Evolutionary conservation across 2,329 filamentous ascomycete species (phyloP).

Genomic region (Aspergillus felis): DNA sequence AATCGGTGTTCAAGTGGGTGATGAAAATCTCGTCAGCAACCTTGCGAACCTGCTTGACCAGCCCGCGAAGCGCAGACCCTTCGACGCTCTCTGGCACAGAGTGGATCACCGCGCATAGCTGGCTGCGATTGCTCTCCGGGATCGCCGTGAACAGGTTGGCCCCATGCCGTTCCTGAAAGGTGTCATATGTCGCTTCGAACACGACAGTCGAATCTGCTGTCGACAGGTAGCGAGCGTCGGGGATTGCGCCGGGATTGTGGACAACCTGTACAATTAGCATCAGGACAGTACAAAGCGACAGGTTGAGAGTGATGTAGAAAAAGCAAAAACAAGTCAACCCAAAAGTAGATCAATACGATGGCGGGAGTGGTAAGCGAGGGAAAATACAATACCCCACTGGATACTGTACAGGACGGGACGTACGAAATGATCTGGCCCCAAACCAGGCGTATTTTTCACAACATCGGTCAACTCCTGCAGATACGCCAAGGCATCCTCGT

Average conservation of each 20-base stretch:
- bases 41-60: conserved; percentile 33
- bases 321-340: too few species aligned
- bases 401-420: too few species aligned
- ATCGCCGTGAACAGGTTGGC: conserved; percentile 31
- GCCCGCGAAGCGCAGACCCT: conserved; percentile 24
- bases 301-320: too few species aligned
- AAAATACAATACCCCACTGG: conserved; percentile 1
- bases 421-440: conserved; percentile 38
- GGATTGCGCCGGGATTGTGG: conserved; percentile 46
- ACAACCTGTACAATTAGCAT: conserved; percentile 30
- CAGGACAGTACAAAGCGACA: too few species aligned
- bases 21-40: conserved; percentile 39
- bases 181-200: conserved; percentile 43
- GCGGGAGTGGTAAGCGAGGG: background rate
- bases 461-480: conserved; percentile 30
- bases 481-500: conserved; percentile 27
- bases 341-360: background rate
- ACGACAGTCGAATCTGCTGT: conserved; percentile 45
- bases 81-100: conserved; percentile 31
- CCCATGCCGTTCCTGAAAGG: conserved; percentile 32
- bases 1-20: conserved; percentile 36
- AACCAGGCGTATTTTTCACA: conserved; percentile 27
- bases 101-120: conserved; percentile 37
- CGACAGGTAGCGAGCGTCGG: conserved; percentile 38
- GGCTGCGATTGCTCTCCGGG: conserved; percentile 27